Conservation (phyloP, 768 basidiomycete genomes). For the Tulasnella calospora region DNA sequence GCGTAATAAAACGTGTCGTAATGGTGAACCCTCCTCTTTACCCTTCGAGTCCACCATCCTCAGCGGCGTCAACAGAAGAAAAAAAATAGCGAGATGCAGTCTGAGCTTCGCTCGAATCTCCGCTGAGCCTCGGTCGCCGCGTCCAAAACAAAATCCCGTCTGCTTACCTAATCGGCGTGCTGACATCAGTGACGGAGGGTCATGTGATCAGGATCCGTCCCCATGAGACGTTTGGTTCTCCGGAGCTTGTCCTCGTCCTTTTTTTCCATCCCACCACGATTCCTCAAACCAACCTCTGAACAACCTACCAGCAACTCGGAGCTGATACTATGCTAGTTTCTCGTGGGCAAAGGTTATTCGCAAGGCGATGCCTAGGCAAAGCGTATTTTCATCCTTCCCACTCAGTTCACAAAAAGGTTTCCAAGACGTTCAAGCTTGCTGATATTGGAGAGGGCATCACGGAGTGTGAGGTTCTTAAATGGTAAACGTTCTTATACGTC, state of each 20-base stretch:
- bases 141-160: not conserved
- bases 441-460: slow-evolving; percentile 80
- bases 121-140: slow-evolving; percentile 13
- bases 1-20: not conserved
- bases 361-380: not conserved
- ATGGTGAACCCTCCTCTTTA: not conserved
- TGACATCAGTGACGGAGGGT: not conserved
- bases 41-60: not conserved
- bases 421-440: slow-evolving; percentile 31
- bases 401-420: slow-evolving; percentile 5
- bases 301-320: not conserved
- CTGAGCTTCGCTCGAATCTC: slow-evolving; percentile 12
- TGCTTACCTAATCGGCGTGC: not conserved
- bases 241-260: not conserved
- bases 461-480: slow-evolving; percentile 83
- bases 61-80: not conserved
- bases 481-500: slow-evolving; percentile 46
- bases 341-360: not conserved
- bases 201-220: slow-evolving; percentile 13
- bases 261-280: slow-evolving; percentile 3
- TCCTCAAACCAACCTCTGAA: not conserved
- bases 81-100: not conserved
- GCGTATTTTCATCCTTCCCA: slow-evolving; percentile 19
- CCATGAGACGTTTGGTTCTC: not conserved
- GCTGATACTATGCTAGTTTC: not conserved